These are phyloP conservation scores for Hyaloperonospora arabidopsidis DNA, from an alignment of 352 stramenopile genomes.

Conservation along the genomic window DNA sequence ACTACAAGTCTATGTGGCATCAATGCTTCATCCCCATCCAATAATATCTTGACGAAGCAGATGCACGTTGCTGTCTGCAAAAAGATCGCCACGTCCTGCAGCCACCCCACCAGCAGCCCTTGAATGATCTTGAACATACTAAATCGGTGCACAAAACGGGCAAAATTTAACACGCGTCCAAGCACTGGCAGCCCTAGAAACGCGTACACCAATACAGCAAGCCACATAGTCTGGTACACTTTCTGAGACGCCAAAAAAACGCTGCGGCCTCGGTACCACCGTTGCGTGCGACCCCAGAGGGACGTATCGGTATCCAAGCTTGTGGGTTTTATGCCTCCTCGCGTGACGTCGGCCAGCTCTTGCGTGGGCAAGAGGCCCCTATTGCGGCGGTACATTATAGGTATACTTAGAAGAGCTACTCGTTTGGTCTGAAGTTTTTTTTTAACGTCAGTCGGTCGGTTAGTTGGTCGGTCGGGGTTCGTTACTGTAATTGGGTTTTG, in stretches of 20 bases:
- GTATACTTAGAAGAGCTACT: constrained; percentile 14
- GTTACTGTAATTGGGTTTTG: too few relatives aligned
- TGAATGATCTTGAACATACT: constrained; percentile 35
- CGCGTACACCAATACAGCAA: constrained; percentile 54
- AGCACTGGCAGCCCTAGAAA: constrained; percentile 58
- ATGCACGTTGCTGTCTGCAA: constrained; percentile 55
- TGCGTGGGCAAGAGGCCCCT: constrained; percentile 31
- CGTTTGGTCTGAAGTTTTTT: too few relatives aligned
- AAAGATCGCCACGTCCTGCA: constrained; percentile 60
- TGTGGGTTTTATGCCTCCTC: constrained; percentile 16
- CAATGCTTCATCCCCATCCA: constrained; percentile 28
- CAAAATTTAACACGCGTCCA: constrained; percentile 53
- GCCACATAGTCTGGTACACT: constrained; percentile 57
- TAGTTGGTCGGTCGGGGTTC: too few relatives aligned
- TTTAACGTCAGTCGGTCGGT: too few relatives aligned
- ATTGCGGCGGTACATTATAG: constrained; percentile 61
- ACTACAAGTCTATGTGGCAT: constrained; percentile 10
- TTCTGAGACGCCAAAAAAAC: constrained; percentile 30
- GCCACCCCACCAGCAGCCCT: constrained; percentile 36
- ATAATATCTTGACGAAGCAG: constrained; percentile 56
- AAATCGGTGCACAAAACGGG: constrained; percentile 53
- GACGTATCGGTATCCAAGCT: constrained; percentile 20
- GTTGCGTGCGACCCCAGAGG: constrained; percentile 17
- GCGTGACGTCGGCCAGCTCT: constrained; percentile 15
- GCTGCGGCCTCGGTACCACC: constrained; percentile 25